Percentiles rank a stretch among this genome's conserved stretches.
Conservation (phyloP, 148 eudicot species). For the Silene latifolia region DNA sequence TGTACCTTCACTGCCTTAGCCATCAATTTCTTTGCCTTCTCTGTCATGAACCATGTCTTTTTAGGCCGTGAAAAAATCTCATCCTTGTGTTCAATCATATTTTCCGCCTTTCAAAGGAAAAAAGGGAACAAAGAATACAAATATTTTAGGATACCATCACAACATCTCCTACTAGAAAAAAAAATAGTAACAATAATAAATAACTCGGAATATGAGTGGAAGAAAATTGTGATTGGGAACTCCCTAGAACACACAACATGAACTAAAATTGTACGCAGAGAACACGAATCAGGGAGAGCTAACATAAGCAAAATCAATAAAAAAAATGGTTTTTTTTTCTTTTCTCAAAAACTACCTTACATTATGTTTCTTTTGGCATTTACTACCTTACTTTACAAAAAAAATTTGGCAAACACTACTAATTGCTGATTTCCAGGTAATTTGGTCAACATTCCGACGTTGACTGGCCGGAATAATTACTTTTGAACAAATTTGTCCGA, state of each 20-base stretch:
- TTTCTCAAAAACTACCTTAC: too few relatives aligned
- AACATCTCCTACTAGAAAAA: neutral
- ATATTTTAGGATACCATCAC: neutral
- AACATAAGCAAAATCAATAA: neutral
- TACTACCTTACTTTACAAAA: too few relatives aligned
- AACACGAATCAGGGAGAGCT: neutral
- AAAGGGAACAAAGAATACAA: neutral
- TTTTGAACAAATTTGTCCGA: too few relatives aligned
- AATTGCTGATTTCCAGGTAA: too few relatives aligned
- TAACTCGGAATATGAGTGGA: neutral
- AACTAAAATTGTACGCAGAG: neutral
- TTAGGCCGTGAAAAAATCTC: slow-evolving; percentile 90
- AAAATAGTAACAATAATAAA: too few relatives aligned
- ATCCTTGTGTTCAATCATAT: slow-evolving; percentile 80
- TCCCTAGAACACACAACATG: neutral
- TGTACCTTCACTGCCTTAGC: slow-evolving; percentile 67
- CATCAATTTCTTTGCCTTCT: slow-evolving; percentile 65
- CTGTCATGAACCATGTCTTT: slow-evolving; percentile 86
- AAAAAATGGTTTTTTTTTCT: too few relatives aligned
- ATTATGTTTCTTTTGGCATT: too few relatives aligned
- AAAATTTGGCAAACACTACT: too few relatives aligned
- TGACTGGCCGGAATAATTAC: too few relatives aligned
- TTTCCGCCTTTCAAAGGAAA: slow-evolving; percentile 61
- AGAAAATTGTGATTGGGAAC: neutral
- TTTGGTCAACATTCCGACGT: too few relatives aligned